phyloP scores from a whole-genome alignment of 192 early-diverging fungal species.

The Thoreauomyces humboldtii region DNA sequence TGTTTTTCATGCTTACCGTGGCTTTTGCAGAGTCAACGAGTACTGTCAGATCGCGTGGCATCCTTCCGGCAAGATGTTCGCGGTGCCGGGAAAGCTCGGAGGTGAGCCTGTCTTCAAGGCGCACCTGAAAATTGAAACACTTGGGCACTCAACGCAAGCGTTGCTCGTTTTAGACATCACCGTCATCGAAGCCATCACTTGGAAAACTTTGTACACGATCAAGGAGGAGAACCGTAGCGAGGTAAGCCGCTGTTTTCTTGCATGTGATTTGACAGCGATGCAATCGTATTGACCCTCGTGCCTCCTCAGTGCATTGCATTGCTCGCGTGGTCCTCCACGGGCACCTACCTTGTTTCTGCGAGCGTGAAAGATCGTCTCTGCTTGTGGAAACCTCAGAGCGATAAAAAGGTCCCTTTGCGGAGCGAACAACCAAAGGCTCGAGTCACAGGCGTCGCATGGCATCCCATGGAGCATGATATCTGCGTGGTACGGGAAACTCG shows the following conservation, averaged over 20 bases:
- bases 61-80: constrained; percentile 56
- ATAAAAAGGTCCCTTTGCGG: constrained; percentile 11
- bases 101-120: no score
- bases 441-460: constrained; percentile 28
- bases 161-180: constrained; percentile 12
- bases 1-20: no score
- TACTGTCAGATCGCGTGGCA: constrained; percentile 56
- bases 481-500: no score
- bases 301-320: constrained; percentile 31
- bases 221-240: constrained; percentile 19
- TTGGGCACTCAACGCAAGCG: constrained; percentile 4
- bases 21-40: no score
- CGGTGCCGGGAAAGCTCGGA: constrained; percentile 49
- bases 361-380: constrained; percentile 44
- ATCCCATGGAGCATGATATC: constrained; percentile 21
- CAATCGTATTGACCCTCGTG: background rate
- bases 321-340: constrained; percentile 65
- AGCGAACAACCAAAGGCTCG: constrained; percentile 6
- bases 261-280: constrained; percentile 11
- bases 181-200: constrained; percentile 30
- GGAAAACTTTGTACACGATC: constrained; percentile 25
- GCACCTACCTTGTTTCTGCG: constrained; percentile 58
- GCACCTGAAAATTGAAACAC: constrained; percentile 34
- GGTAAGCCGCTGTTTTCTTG: background rate
- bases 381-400: constrained; percentile 56